Percentiles rank a stretch among this genome's conserved stretches.
Evolutionary conservation across 116 monocot species (phyloP).

Genomic region (Papilionanthe hybrid): DNA sequence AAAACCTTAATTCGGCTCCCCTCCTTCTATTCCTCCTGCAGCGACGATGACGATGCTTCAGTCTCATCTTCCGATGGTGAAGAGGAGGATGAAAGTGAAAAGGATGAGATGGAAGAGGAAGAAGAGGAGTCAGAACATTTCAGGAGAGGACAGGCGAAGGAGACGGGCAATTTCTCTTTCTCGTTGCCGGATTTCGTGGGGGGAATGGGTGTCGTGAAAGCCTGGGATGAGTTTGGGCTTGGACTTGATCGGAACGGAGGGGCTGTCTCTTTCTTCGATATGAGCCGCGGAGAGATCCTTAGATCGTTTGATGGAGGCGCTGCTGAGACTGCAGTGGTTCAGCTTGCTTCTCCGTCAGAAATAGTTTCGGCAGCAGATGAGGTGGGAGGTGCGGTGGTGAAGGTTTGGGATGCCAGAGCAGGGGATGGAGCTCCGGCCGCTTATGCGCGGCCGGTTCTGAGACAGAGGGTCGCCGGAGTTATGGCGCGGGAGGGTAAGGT

Average conservation of each 20-base stretch:
- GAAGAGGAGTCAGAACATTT: slow-evolving; percentile 5
- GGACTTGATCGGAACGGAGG: neutral
- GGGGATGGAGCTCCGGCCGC: neutral
- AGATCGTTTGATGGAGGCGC: slow-evolving; percentile 1
- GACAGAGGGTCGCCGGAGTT: slow-evolving; percentile 6
- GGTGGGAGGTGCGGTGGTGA: neutral
- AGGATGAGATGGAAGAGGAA: neutral
- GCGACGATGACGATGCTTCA: slow-evolving; percentile 10
- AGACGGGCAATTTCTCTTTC: neutral
- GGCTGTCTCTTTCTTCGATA: slow-evolving; percentile 6
- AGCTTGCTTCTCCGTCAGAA: neutral
- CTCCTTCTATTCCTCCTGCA: neutral
- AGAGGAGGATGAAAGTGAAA: neutral
- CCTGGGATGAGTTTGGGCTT: slow-evolving; percentile 17
- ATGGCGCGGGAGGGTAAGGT: neutral
- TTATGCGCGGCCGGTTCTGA: neutral
- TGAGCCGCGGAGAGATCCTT: slow-evolving; percentile 3
- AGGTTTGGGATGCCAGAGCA: slow-evolving; percentile 17
- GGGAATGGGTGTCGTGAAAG: slow-evolving; percentile 17
- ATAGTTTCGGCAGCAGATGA: neutral
- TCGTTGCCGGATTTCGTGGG: slow-evolving; percentile 8
- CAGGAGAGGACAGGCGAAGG: neutral
- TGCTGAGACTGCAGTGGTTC: neutral
- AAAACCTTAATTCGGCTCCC: slow-evolving; percentile 4
- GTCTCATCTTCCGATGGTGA: slow-evolving; percentile 9